Base-by-base conservation (phyloP, 805 yeast species). In the Yarrowia sp. region DNA sequence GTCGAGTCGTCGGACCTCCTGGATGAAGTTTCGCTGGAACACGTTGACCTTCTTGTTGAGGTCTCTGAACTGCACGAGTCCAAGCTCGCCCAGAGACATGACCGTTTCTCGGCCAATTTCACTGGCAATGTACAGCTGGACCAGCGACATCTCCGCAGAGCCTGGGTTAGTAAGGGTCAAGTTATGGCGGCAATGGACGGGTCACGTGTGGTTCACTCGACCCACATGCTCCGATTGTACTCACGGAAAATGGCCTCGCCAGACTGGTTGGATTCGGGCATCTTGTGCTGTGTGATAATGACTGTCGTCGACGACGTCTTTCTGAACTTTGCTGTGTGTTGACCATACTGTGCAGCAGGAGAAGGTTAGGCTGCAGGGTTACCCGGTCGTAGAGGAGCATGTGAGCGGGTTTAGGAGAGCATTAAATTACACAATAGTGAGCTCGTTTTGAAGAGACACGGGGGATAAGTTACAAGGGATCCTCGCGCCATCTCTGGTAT, bases 101-200 rank as follows among this genome's bases (percentile, higher is more conserved):
- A 92, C 87, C 40, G 91, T 85, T 66, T 92, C 96, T 68, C 98
- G 81, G 8, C 96, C 85, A 48, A 89, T 87, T 77, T 95, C 99
- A 28, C 90, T 86, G 9, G 98, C 93, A 66, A 95, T 85, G 75
- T 90, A 93, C 70, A 95, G 81, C 79, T 95, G 97, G 62, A 93
- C 89, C 71, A 92, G 83, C 56, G 96, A 85, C 98, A 95, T 96
- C 72, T 90, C 96, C 87, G 98, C 98, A 66, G 98, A 92, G 81
- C 96, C 81, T 78, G 36, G 11, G 49, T 41, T 43, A 46, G 43
- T 58, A 17, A 4, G 21, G 32, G 14, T n/a, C 4, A 14, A n/a
- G 26, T 10, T 4, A 22, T n/a, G 22, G 24, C 4, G 21, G 12
- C 24, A 17, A 24, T 38, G 12, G 26, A 10, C 5, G 14, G 16